Base-by-base conservation (phyloP, 2,329 filamentous ascomycete species). In the Sarocladium oryzae region DNA sequence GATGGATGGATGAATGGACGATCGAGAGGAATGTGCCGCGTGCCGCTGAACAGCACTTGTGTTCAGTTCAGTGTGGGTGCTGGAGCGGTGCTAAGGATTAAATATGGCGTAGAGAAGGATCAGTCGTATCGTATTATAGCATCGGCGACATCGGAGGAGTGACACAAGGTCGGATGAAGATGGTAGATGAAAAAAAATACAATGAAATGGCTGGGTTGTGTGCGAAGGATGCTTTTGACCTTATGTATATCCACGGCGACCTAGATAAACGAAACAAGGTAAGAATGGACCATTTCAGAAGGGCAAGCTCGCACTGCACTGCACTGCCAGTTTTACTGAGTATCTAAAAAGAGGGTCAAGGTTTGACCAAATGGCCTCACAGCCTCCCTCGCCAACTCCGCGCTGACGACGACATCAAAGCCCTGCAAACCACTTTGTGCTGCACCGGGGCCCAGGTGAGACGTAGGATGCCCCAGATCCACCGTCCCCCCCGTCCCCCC, bases 1-100 rank as follows among this genome's bases (percentile, higher is more conserved):
- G 8, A 15, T 36, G 33, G 33, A 36, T 36, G 33, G n/a, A 11
- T 18, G 40, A 30, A 9, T 9, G 33, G 24, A 20, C n/a, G 40
- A n/a, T n/a, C n/a, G n/a, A 20, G 23, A 48, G 43, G 43, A 48
- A 48, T 48, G 43, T 48, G 26, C 33, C 43, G 43, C 43, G 43
- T 33, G 43, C 26, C 43, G 33, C 23, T 26, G 40, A n/a, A 9
- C 4, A 45, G 10, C 23, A 16, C 13, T 8, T 21, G 21, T 41
- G 23, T 45, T 5, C 24, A 9, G 6, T 20, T n/a, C 23, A 3
- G 37, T 40, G 9, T n/a, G n/a, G n/a, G n/a, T n/a, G 37, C 16
- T 16, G 23, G 40, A 9, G 21, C 23, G 13, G 18, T n/a, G 9
- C 4, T 11, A 8, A 23, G 16, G 21, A 28, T 26, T 43, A 43